Evolutionary conservation across 1,284 basidiomycete species (phyloP), one percentile per base, ranked within the genome.

Genomic region (Apiotrichum veenhuisii): DNA sequence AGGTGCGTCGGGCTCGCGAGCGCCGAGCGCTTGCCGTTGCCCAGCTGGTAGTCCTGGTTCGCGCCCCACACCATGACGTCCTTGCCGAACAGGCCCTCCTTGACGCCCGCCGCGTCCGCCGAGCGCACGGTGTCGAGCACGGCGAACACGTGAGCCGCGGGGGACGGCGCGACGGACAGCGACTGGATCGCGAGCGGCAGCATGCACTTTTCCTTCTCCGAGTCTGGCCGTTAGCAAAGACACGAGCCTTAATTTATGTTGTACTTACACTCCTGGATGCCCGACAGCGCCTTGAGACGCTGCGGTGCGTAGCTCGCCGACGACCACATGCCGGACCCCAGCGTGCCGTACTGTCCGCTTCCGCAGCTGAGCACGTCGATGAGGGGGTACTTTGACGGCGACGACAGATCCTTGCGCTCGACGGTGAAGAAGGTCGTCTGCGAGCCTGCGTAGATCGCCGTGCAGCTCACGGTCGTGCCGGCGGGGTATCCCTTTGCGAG

Each of bases 351-450:
- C 85, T 61, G 20, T 82, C 94, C 80, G 85, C 91, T 79, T 0
- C 94, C 94, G 62, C 86, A 87, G 49, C 89, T 84, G 34, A 93
- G 81, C 5, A 95, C 71, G 65, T 96, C 91, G 18, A 86, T 74
- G 38, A 79, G 82, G 14, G 46, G 46, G 20, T 14, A 22, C 27
- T 70, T 71, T 5, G 59, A 64, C 11, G 59, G 47, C 36, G 65
- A 63, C 20, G 64, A 65, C 23, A 65, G 59, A 20, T 60, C 57
- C 10, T 65, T 55, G 18, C 85, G 81, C 75, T 89, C 84, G 36
- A 90, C 85, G 26, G 85, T 83, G 71, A 91, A 93, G 64, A 87
- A 87, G 1, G 87, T 85, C 43, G 64, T 64, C 43, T 62, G 53
- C 0, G 65, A 69, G 81, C 86, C 87, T 17, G 89, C 87, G 33